Base-by-base conservation (phyloP, 257 asterid genomes). In the Jacaranda mimosifolia region DNA sequence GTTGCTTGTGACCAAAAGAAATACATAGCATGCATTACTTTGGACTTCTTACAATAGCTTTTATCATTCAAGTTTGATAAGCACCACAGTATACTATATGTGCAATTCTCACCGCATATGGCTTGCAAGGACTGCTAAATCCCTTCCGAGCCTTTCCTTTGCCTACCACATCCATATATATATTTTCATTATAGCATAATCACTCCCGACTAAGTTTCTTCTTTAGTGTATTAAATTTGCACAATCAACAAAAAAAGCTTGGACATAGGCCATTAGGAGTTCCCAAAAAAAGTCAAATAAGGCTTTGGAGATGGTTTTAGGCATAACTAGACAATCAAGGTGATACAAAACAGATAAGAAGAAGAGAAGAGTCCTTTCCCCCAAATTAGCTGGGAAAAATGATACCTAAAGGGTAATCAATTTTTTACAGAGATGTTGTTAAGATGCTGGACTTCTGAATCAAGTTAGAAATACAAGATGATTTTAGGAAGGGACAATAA, bases 381-480 rank as follows among this genome's bases (percentile, higher is more conserved):
- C 32, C 2, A 26, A 36, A 7, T 12, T 35, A 48, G 32, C 43
- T 14, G 3, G 53, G 46, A 18, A 58, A 38, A 58, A 55, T 72
- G 21, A 57, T 58, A 70, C 70, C 14, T 18, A 71, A 13, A 51
- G 38, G 9, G 72, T 63, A 63, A 48, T 69, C 56, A 45, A 39
- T 63, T 56, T 35, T 43, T 26, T 26, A 26, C 32, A 26, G 32
- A 26, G 32, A 26, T 26, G 32, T 2, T 26, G 1, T 26, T 26
- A 26, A 26, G 32, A 26, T 26, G 32, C 32, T 1, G 32, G 32
- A 26, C 32, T 26, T 67, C 48, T 67, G 35, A 65, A 65, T 42
- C 55, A 55, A 32, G 48, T 75, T 75, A 64, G 21, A 58, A 40
- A 17, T 3, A 19, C 73, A 74, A 36, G 49, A 64, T 63, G 18